Evolutionary conservation across 192 early-diverging fungal species (phyloP), one percentile per base, ranked within the genome.

Genomic region (Coemansia aciculifera): DNA sequence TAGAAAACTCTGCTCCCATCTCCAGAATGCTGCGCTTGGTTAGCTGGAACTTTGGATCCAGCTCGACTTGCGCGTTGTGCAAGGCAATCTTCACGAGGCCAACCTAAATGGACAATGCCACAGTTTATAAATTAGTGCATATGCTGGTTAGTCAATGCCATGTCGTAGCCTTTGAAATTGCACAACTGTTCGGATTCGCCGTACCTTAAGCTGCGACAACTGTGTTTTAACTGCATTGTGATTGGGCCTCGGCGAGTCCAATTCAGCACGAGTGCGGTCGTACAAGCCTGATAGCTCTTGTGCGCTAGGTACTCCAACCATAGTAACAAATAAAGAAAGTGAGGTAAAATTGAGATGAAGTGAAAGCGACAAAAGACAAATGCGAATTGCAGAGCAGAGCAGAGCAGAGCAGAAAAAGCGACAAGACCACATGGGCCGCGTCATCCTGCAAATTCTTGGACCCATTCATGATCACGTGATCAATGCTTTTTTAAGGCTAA

Each of bases 1-100:
- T 89, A 71, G 92, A 93, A 77, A 89, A 90, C 60, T 93, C 90
- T 13, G 95, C 95, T 17, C 94, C 95, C 62, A 93, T 89, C 81
- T 99, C 97, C 38, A 97, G 82, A 10, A 94, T 67, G 57, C 73
- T 74, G 36, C 79, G 74, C 51, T 82, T 76, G 31, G 73, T 66
- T 24, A 63, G 48, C 64, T 71, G 74, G 62, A 68, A 77, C 62
- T 68, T 61, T 48, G 60, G 56, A 59, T 82, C 75, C 38, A 51
- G 29, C 65, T 64, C 64, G 37, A 71, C 57, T 62, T 74, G 65
- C 13, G 64, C 34, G 74, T 61, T 68, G 62, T 77, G 65, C n/a
- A 77, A 40, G 17, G 74, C 67, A 48, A 77, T 66, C 56, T 77
- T 68, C 8, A 77, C 74, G 32, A 77, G 59, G 2, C 71, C 68